A percentile compares a stretch with the other conserved stretches of the same genome.
Evolutionary conservation across 768 basidiomycete genomes (phyloP).

Genomic region (Rhodotorula taiwanensis): DNA sequence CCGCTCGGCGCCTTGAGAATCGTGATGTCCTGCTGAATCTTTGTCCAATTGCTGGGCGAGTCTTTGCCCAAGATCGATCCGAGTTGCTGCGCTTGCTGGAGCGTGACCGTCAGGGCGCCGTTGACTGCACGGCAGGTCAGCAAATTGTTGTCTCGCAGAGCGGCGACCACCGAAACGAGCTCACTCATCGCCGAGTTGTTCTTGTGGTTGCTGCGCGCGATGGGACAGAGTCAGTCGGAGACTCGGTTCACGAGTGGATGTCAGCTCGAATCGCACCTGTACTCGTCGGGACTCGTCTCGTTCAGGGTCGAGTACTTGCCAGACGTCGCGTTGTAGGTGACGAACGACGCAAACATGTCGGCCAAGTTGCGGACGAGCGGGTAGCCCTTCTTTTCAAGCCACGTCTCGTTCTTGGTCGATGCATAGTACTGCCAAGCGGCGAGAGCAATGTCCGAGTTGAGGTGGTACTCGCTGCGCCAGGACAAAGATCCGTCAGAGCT

Average conservation of each 20-base stretch:
- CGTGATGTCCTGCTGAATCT: slow-evolving; percentile 24
- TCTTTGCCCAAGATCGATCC: slow-evolving; percentile 4
- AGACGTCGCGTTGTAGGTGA: slow-evolving; percentile 25
- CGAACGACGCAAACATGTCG: slow-evolving; percentile 27
- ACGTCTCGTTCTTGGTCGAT: slow-evolving; percentile 18
- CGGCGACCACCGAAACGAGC: no score
- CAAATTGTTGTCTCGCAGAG: no score
- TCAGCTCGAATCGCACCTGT: no score
- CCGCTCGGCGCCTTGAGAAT: slow-evolving; percentile 12
- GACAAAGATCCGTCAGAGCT: not conserved
- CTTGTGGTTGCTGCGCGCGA: slow-evolving; percentile 16
- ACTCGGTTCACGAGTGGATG: no score
- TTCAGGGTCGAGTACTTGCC: slow-evolving; percentile 19
- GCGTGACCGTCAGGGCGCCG: slow-evolving; percentile 21
- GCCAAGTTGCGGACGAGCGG: slow-evolving; percentile 21
- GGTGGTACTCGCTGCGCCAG: slow-evolving; percentile 23
- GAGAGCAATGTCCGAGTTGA: slow-evolving; percentile 30
- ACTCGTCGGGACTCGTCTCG: slow-evolving; percentile 27
- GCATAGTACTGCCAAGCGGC: slow-evolving; percentile 24
- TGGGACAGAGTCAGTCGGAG: no score
- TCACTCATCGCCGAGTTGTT: slow-evolving; percentile 17
- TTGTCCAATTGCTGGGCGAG: slow-evolving; percentile 14
- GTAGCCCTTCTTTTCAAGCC: slow-evolving; percentile 31
- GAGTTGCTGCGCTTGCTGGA: slow-evolving; percentile 19
- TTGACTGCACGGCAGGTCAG: slow-evolving; percentile 4